Evolutionary conservation across 805 yeast species (phyloP).

Genomic region (Metschnikowia shivogae): DNA sequence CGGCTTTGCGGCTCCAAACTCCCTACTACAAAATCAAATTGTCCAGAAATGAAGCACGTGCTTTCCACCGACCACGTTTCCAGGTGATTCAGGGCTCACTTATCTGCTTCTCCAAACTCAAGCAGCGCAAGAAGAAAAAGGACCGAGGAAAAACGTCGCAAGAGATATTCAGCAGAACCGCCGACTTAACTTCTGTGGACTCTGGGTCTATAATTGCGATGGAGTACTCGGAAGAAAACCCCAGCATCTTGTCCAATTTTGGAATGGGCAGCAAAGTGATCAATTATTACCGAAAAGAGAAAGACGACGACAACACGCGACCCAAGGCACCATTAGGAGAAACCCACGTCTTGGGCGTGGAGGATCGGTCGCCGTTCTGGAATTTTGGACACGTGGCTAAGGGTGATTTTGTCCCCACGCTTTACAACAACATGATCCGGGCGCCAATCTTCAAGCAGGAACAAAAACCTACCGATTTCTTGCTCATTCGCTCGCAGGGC

Average conservation of each 20-base stretch:
- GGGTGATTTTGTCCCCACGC: constrained; percentile 89
- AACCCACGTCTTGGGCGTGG: constrained; percentile 92
- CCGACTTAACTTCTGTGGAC: constrained; percentile 82
- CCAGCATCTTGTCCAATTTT: constrained; percentile 74
- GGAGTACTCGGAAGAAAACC: constrained; percentile 90
- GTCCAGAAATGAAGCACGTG: constrained; percentile 61
- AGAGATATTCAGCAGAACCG: constrained; percentile 66
- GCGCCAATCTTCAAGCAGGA: constrained; percentile 94
- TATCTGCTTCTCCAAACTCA: constrained; percentile 70
- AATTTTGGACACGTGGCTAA: constrained; percentile 95
- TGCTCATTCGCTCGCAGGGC: constrained; percentile 76
- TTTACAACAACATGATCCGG: constrained; percentile 84
- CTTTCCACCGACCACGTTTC: constrained; percentile 77
- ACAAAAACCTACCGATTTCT: constrained; percentile 69
- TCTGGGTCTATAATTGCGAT: constrained; percentile 69
- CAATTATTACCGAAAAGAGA: constrained; percentile 84
- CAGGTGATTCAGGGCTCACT: constrained; percentile 72
- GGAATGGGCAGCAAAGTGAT: constrained; percentile 96
- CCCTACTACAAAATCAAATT: constrained; percentile 85
- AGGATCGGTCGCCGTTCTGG: constrained; percentile 97
- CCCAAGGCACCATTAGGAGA: constrained; percentile 91
- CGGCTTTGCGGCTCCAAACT: constrained; percentile 80
- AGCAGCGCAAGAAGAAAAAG: constrained; percentile 77
- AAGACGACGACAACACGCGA: constrained; percentile 75
- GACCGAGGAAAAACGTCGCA: constrained; percentile 80